Conservation (phyloP, 2,329 filamentous ascomycete species). For the Apiospora aurea region DNA sequence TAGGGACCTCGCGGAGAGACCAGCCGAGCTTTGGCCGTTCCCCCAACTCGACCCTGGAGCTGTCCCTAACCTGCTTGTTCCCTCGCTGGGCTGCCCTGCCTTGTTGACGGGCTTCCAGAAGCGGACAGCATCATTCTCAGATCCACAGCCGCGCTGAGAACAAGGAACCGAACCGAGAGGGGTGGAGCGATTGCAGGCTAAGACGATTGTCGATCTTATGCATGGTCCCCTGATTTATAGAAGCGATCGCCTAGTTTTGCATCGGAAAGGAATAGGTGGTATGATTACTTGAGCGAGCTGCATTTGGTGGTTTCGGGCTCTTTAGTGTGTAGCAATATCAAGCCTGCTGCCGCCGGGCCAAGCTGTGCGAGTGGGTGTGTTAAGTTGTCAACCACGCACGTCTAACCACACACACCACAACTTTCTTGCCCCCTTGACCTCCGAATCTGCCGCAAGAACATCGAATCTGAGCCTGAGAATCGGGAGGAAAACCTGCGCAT, state of each 20-base stretch:
- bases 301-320: conserved; percentile 18
- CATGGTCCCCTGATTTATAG: conserved; percentile 22
- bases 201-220: conserved; percentile 24
- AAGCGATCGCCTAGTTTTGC: conserved; percentile 12
- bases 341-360: conserved; percentile 3
- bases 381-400: neutral
- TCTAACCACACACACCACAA: conserved; percentile 12
- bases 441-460: neutral
- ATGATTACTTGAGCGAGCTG: conserved; percentile 26
- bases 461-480: neutral
- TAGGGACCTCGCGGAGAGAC: neutral
- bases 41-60: neutral
- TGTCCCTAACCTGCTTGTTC: neutral
- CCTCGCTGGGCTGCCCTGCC: neutral
- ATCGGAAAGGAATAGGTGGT: conserved; percentile 22
- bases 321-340: conserved; percentile 24
- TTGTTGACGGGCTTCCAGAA: conserved; percentile 1
- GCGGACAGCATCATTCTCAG: neutral
- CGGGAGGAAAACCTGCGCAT: neutral
- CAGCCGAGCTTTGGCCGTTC: neutral
- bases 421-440: conserved; percentile 13
- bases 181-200: conserved; percentile 4
- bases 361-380: conserved; percentile 10
- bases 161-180: neutral
- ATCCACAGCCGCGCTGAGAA: conserved; percentile 2